Evolutionary conservation across 2,329 filamentous ascomycete genomes (phyloP).

Genomic region (Daldinia sp.): DNA sequence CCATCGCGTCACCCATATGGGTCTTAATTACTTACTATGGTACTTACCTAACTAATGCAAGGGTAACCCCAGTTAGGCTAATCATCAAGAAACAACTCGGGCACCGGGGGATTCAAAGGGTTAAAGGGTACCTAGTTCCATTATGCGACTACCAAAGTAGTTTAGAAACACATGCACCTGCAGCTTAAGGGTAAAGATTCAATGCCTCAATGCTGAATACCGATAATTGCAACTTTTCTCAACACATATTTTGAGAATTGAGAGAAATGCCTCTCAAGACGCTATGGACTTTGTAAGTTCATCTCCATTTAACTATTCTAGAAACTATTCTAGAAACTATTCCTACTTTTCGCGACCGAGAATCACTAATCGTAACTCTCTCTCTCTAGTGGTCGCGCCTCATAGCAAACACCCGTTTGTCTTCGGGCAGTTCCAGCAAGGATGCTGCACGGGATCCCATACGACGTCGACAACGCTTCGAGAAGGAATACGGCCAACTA

Average conservation of each 20-base stretch:
- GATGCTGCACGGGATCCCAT: conserved; percentile 72
- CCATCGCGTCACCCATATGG: background rate
- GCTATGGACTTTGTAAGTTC: conserved; percentile 69
- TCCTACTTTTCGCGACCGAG: conserved; percentile 19
- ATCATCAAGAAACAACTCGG: conserved; percentile 40
- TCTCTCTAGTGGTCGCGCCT: conserved; percentile 72
- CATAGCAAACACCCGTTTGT: conserved; percentile 71
- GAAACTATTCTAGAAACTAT: background rate
- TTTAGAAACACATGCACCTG: conserved; percentile 15
- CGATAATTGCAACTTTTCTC: background rate
- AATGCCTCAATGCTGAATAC: conserved; percentile 7
- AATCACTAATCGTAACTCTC: conserved; percentile 29
- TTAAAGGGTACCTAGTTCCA: too few species aligned
- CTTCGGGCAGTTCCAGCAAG: conserved; percentile 66
- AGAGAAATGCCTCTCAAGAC: conserved; percentile 61
- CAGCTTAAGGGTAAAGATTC: background rate
- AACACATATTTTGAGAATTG: conserved; percentile 12
- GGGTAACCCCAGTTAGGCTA: conserved; percentile 28
- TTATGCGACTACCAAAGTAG: conserved; percentile 29
- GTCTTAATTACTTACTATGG: background rate
- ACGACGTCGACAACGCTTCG: conserved; percentile 73
- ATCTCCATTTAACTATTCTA: background rate
- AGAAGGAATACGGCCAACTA: conserved; percentile 73
- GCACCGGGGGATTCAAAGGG: conserved; percentile 33
- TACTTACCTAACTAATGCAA: background rate